phyloP scores from a whole-genome alignment of 352 stramenopile genomes.

The Pilasporangium apinafurcum region DNA sequence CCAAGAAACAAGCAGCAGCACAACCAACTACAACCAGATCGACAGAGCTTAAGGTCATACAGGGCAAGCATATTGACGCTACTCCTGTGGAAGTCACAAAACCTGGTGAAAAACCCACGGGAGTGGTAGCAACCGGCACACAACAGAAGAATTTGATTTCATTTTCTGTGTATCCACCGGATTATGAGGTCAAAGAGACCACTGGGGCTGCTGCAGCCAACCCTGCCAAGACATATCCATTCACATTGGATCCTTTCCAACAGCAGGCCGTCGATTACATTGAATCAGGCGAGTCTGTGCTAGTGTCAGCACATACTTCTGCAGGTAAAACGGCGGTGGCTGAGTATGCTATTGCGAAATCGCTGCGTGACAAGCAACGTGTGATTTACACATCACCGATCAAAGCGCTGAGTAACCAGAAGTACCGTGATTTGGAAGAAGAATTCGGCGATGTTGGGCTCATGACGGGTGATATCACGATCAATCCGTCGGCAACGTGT shows the following conservation, averaged over 20 bases:
- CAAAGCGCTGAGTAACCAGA: slow-evolving; percentile 99
- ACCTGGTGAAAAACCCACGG: slow-evolving; percentile 20
- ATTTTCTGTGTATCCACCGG: slow-evolving; percentile 89
- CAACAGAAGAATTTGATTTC: slow-evolving; percentile 95
- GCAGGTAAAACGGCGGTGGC: slow-evolving; percentile 96
- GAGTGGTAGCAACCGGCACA: slow-evolving; percentile 89
- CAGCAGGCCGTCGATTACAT: slow-evolving; percentile 94
- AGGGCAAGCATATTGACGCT: slow-evolving; percentile 70
- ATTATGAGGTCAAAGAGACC: slow-evolving; percentile 41
- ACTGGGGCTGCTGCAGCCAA: slow-evolving; percentile 44
- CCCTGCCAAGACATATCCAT: slow-evolving; percentile 97
- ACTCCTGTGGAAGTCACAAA: slow-evolving; percentile 37
- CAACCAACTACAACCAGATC: slow-evolving; percentile 13
- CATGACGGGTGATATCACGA: slow-evolving; percentile 99
- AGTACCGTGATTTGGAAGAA: slow-evolving; percentile 97
- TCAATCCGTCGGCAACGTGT: slow-evolving; percentile 97
- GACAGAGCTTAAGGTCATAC: slow-evolving; percentile 53
- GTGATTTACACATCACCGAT: slow-evolving; percentile 99
- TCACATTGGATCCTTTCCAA: slow-evolving; percentile 99
- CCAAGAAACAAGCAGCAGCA: slow-evolving; percentile 44
- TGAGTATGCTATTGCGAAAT: slow-evolving; percentile 99
- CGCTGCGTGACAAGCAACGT: slow-evolving; percentile 86
- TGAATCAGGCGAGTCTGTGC: slow-evolving; percentile 95
- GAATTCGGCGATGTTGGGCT: slow-evolving; percentile 95
- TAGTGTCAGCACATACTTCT: slow-evolving; percentile 98